phyloP scores from a whole-genome alignment of 371 early-diverging fungal genomes.

The Mucor circinelloides region DNA sequence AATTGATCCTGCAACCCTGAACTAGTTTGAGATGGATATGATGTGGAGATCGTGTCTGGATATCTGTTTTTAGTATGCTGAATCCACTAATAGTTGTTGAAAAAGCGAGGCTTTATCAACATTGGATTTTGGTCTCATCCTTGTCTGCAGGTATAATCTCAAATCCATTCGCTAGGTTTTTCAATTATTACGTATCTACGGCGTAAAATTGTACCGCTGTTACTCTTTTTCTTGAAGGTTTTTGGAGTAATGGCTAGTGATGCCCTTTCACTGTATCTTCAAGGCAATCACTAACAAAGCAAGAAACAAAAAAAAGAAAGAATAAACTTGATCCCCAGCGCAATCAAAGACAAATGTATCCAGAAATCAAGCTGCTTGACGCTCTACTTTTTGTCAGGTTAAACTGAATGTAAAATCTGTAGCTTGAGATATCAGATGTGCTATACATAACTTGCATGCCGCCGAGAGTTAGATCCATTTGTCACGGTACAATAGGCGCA shows the following conservation, averaged over 20 bases:
- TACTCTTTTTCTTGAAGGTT: background rate
- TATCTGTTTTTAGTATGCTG: background rate
- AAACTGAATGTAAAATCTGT: background rate
- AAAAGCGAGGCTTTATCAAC: background rate
- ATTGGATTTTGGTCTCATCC: background rate
- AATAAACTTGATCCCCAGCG: background rate
- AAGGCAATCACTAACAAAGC: too few relatives aligned
- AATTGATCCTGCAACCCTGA: background rate
- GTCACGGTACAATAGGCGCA: background rate
- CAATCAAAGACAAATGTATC: background rate
- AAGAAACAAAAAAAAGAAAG: too few relatives aligned
- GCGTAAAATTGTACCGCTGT: background rate
- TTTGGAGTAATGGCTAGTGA: background rate
- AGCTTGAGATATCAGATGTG: background rate
- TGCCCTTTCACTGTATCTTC: background rate
- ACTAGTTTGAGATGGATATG: background rate
- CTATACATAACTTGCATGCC: background rate
- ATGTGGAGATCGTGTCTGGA: background rate
- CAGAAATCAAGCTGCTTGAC: background rate
- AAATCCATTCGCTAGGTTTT: background rate
- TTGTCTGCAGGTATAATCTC: background rate
- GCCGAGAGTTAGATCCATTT: background rate
- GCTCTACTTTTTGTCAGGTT: background rate
- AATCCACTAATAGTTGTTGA: background rate
- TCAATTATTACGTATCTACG: background rate